Base-by-base conservation (phyloP, 352 stramenopile species). In the Phytopythium delawarense region DNA sequence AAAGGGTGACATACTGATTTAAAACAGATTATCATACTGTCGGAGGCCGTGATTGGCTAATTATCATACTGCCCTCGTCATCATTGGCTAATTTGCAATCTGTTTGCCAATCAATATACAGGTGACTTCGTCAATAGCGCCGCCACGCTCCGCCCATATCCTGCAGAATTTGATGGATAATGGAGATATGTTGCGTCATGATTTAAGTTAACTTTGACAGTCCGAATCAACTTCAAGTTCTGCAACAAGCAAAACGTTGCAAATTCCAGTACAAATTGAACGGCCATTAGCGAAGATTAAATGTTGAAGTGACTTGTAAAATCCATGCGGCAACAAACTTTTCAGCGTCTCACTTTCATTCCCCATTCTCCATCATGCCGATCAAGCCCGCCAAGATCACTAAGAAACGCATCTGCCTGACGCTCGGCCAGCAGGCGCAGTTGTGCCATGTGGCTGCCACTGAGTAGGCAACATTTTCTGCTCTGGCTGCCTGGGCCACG, bases 191-290 rank as follows among this genome's bases (percentile, higher is more conserved):
- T 13, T 13, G 7, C 18, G 45, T 28, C 20, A 23, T 51, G 16
- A 7, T 53, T 53, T 53, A 20, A 53, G 21, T 53, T 53, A 53
- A 53, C 15, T 25, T 25, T 32, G 45, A 51, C 20, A 13, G 45
- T 28, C 18, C 45, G 16, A 7, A 30, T 51, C 18, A 7, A 30
- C 7, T 51, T 25, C 45, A 51, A 51, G 4, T 32, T 4, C 37
- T 42, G 4, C n/a, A n/a, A n/a, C 37, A 42, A 16, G 37, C 11
- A 7, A 42, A 51, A 51, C 16, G 2, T 28, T 30, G 20, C 45
- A 13, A 28, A 51, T 51, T 13, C 21, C 45, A 51, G 21, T 51
- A 28, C 45, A 51, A 51, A 51, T 16, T 51, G 45, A 51, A 51
- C 20, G 45, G 45, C 45, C 21, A 23, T 25, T 12, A 51, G 25